These are phyloP conservation scores for Colletotrichum sp. DNA, from an alignment of 2,329 filamentous ascomycete species.

Conservation along the genomic window DNA sequence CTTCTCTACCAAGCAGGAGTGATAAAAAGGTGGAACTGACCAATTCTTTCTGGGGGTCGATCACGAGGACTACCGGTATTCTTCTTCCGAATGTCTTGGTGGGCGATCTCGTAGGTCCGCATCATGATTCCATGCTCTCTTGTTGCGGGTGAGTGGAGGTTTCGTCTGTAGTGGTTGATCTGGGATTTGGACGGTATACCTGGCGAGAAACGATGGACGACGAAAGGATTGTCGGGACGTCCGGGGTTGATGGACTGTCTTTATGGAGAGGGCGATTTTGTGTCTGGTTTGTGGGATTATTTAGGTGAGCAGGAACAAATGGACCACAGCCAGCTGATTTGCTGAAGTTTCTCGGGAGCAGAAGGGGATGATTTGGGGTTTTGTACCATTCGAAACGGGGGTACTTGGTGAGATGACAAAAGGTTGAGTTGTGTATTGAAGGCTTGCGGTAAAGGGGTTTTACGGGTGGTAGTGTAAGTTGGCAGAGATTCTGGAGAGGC, in stretches of 20 bases:
- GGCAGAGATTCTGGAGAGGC: too few relatives aligned
- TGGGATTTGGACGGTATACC: neutral
- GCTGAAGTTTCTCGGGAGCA: neutral
- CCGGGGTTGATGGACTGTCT: fast-evolving
- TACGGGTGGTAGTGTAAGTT: too few relatives aligned
- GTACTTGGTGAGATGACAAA: too few relatives aligned
- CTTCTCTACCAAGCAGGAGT: too few relatives aligned
- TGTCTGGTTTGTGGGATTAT: fast-evolving
- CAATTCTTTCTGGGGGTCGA: too few relatives aligned
- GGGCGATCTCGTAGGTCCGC: fast-evolving
- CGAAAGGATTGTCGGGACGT: fast-evolving
- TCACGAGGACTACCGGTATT: too few relatives aligned
- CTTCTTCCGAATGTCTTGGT: too few relatives aligned
- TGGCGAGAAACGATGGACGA: neutral
- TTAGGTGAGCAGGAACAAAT: neutral
- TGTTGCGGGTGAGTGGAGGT: neutral
- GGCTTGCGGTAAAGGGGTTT: too few relatives aligned
- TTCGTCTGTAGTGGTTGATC: neutral
- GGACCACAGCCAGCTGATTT: too few relatives aligned
- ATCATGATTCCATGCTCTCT: neutral
- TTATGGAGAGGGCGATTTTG: fast-evolving
- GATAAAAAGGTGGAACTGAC: too few relatives aligned
- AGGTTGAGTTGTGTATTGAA: too few relatives aligned
- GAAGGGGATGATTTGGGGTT: neutral
- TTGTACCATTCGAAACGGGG: too few relatives aligned